Evolutionary conservation across 2,329 filamentous ascomycete species (phyloP).

Genomic region (Metarhizium robertsii): DNA sequence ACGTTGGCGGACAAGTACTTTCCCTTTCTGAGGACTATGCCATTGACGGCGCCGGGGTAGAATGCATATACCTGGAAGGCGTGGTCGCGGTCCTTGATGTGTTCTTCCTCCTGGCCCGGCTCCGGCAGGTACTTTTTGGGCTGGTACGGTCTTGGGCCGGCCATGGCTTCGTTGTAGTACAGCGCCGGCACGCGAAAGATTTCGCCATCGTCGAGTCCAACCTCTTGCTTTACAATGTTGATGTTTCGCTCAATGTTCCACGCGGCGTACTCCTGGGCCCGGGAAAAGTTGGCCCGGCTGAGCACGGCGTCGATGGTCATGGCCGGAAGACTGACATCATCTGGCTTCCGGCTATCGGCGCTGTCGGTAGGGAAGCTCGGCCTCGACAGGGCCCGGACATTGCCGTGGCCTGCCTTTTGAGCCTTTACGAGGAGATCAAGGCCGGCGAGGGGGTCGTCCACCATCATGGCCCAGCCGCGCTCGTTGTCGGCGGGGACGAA

Average conservation of each 20-base stretch:
- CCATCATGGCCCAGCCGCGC: constrained; percentile 17
- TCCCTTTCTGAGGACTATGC: constrained; percentile 11
- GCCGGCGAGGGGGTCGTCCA: constrained; percentile 13
- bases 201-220: constrained; percentile 11
- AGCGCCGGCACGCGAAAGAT: constrained; percentile 14
- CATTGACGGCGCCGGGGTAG: constrained; percentile 13
- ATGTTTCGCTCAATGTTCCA: constrained; percentile 12
- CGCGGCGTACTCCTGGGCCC: constrained; percentile 4
- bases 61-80: constrained; percentile 7
- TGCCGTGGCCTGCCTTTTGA: constrained; percentile 14
- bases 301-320: constrained; percentile 5
- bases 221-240: constrained; percentile 11
- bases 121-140: not conserved
- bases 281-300: not conserved
- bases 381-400: not conserved
- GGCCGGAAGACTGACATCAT: not conserved
- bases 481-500: constrained; percentile 16
- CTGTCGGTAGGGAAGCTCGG: not conserved
- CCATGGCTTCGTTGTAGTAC: constrained; percentile 5
- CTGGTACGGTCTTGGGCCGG: not conserved
- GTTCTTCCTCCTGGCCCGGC: not conserved
- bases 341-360: too few species aligned
- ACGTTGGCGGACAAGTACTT: constrained; percentile 12
- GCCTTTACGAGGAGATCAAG: constrained; percentile 16
- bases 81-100: not conserved